Base-by-base conservation (phyloP, 805 yeast genomes). In the Ogataea kodamae region DNA sequence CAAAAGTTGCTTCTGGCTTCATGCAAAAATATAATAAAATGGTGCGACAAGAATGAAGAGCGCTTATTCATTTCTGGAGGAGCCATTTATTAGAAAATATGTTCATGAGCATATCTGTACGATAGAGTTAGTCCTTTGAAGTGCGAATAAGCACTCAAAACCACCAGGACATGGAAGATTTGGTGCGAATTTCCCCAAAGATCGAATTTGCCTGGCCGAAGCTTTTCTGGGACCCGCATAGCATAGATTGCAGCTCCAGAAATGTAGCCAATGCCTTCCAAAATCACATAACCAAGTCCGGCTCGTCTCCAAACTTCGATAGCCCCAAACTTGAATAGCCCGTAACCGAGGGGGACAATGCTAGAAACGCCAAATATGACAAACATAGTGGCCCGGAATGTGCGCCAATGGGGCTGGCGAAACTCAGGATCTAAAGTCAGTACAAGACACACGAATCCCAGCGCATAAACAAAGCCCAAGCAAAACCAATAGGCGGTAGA, bases 181-280 rank as follows among this genome's bases (percentile, higher is more conserved):
- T 87, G 96, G 55, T 87, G 96, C 5, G 94, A 81, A 45, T 83
- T 82, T 1, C 95, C 95, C 58, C 74, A 68, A 8, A 74, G 49
- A 46, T 86, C 95, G 53, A 70, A 83, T 13, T 23, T 55, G 0
- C 88, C 88, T 0, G 86, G 85, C 5, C 45, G 46, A 25, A 66
- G 63, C 30, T 82, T 65, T 53, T 88, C 97, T 0, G 97, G 97
- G 20, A 83, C 56, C 40, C 96, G 66, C 15, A 68, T 55, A 0
- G 94, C 96, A 55, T 88, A 88, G 33, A 89, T 57, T 2, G 68
- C 65, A 0, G 96, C 96, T 0, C 97, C 97, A 5, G 63, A 45
- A 3, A 87, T 81, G 56, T 88, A 89, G 26, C 82, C 73, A 2
- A 73, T 52, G 0, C 87, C 96, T 56, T 87, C 96, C 6, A 67